Evolutionary conservation across 2,329 filamentous ascomycete genomes (phyloP).

Genomic region (Colletotrichum salicis): DNA sequence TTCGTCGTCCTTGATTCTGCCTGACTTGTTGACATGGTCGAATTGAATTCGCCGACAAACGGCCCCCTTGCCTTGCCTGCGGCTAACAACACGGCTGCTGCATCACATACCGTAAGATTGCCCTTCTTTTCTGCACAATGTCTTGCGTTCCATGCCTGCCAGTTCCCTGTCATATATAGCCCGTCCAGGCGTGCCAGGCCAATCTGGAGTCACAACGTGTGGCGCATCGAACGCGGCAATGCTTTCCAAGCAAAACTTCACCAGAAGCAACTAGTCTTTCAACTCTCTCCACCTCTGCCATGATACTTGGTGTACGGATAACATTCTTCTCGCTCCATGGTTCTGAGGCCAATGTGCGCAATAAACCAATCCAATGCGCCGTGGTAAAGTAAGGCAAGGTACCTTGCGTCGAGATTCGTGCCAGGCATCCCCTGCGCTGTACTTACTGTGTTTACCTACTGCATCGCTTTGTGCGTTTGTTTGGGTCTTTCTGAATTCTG

Average conservation of each 20-base stretch:
- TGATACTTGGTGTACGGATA: not conserved
- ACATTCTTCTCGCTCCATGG: not conserved
- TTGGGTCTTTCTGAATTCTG: conserved; percentile 15
- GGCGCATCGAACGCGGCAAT: not conserved
- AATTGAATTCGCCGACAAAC: not conserved
- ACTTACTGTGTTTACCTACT: not conserved
- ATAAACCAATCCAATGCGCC: not conserved
- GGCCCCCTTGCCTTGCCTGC: not conserved
- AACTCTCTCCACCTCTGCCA: not conserved
- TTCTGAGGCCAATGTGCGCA: not conserved
- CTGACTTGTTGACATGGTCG: not conserved
- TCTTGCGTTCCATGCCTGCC: not conserved
- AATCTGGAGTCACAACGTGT: conserved; percentile 8
- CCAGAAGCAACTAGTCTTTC: not conserved
- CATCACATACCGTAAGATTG: not conserved
- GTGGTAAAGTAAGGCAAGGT: conserved; percentile 25
- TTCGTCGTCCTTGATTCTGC: not conserved
- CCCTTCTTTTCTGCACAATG: not conserved
- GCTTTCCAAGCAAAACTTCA: conserved; percentile 2
- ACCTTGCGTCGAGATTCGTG: conserved; percentile 13
- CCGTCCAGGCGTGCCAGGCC: not conserved
- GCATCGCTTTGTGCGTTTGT: conserved; percentile 23
- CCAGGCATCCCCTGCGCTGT: conserved; percentile 14
- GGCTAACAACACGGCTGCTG: not conserved
- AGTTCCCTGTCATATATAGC: not conserved